Base-by-base conservation (phyloP, 1,139 yeast genomes). In the Kluyveromyces marxianus region DNA sequence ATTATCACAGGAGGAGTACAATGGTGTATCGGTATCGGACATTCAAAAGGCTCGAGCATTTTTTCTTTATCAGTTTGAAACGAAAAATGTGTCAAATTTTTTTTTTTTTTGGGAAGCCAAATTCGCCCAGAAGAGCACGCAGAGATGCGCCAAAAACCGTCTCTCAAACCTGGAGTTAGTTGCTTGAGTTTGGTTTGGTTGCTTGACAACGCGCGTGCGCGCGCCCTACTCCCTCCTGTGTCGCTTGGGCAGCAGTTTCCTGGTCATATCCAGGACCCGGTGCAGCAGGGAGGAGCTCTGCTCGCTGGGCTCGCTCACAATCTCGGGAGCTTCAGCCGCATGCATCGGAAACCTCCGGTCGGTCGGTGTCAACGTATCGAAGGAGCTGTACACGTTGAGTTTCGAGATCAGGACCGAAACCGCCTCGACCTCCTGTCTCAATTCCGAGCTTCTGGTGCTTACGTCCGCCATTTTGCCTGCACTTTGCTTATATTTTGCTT, bases 161-260 rank as follows among this genome's bases (percentile, higher is more conserved):
- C 21, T 14, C 21, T 14, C 21, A 14, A 14, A 14, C 21, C 21
- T 14, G 21, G 21, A 14, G 21, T 14, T 14, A 14, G 21, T 14
- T 14, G 21, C 21, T 14, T 14, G 21, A 14, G n/a, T n/a, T n/a
- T n/a, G n/a, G n/a, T n/a, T n/a, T n/a, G n/a, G 21, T 14, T 14
- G 21, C 21, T 14, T 14, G 21, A 14, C 21, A 14, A 14, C 21
- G 21, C 21, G 21, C 21, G n/a, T n/a, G n/a, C n/a, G n/a, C n/a
- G n/a, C n/a, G n/a, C n/a, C n/a, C 21, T 14, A 14, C 31, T 29
- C 7, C 37, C 10, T 35, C 37, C 21, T 35, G 7, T 10, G 25
- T 21, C 14, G 27, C 24, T 25, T 21, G 7, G 37, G 37, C 21
- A 44, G 37, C 28, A 49, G 48, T 28, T 44, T 39, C n/a, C 45